Evolutionary conservation across 805 yeast genomes (phyloP).

Genomic region (Yarrowia deformans): DNA sequence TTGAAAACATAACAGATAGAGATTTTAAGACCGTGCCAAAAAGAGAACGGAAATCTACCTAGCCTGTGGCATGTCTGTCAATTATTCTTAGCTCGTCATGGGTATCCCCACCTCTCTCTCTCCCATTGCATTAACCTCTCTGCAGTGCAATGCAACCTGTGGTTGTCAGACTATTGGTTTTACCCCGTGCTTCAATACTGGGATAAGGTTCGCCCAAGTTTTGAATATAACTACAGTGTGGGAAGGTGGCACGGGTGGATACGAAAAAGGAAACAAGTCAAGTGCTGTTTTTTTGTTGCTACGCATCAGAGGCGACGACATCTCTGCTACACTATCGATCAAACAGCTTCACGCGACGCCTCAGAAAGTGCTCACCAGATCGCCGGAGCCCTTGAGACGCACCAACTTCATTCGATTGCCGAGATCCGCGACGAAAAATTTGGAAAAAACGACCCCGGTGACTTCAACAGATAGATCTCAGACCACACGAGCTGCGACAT

Average conservation of each 20-base stretch:
- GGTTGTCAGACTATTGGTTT: slow-evolving; percentile 27
- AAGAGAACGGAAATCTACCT: not conserved
- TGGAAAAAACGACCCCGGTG: not conserved
- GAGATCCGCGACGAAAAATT: not conserved
- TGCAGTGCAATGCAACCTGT: slow-evolving; percentile 37
- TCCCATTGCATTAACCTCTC: slow-evolving; percentile 18
- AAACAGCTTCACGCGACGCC: not conserved
- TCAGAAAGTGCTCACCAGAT: not conserved
- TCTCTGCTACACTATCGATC: not conserved
- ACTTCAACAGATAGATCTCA: not conserved
- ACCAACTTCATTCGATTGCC: not conserved
- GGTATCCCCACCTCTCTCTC: not conserved
- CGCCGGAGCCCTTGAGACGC: not conserved
- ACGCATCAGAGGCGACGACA: not conserved
- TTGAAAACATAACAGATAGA: not conserved
- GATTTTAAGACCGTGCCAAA: no score
- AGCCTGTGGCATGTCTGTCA: not conserved
- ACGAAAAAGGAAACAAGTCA: slow-evolving; percentile 12
- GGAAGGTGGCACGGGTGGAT: slow-evolving; percentile 21
- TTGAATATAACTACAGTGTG: slow-evolving; percentile 23
- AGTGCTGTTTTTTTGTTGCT: not conserved
- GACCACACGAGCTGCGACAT: not conserved
- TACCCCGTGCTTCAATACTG: slow-evolving; percentile 26
- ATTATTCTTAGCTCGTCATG: not conserved
- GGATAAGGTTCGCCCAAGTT: slow-evolving; percentile 15